phyloP scores from a whole-genome alignment of 2,329 filamentous ascomycete genomes.

The Alternaria brassicae region DNA sequence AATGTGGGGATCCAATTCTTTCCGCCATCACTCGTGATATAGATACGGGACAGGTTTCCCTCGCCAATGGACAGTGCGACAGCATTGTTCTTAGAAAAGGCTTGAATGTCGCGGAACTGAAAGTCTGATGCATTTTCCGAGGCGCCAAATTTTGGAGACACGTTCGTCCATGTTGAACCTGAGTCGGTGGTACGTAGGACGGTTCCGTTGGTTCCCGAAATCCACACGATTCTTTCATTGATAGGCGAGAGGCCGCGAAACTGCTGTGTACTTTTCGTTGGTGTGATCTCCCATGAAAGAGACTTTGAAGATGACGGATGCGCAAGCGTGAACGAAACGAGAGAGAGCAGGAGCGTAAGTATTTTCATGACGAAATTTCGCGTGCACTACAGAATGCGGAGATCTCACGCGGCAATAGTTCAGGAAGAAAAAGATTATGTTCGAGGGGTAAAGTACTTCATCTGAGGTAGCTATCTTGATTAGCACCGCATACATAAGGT shows the following conservation, averaged over 20 bases:
- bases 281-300: constrained; percentile 29
- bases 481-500: neutral
- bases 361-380: constrained; percentile 2
- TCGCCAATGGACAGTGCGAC: constrained; percentile 36
- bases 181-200: constrained; percentile 34
- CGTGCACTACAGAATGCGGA: neutral
- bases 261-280: constrained; percentile 36
- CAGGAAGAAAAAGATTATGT: neutral
- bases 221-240: constrained; percentile 27
- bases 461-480: neutral
- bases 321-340: neutral
- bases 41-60: constrained; percentile 36
- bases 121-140: constrained; percentile 30
- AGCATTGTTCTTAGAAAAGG: constrained; percentile 28
- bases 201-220: constrained; percentile 38
- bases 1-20: constrained; percentile 33
- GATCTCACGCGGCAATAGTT: neutral
- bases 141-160: constrained; percentile 26
- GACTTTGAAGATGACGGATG: neutral
- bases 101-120: constrained; percentile 41
- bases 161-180: constrained; percentile 34
- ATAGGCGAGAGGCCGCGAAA: constrained; percentile 38
- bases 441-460: neutral
- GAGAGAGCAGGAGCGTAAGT: neutral
- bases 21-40: constrained; percentile 32